Base-by-base conservation (phyloP, 2,329 filamentous ascomycete genomes). In the Scorias spongiosa region DNA sequence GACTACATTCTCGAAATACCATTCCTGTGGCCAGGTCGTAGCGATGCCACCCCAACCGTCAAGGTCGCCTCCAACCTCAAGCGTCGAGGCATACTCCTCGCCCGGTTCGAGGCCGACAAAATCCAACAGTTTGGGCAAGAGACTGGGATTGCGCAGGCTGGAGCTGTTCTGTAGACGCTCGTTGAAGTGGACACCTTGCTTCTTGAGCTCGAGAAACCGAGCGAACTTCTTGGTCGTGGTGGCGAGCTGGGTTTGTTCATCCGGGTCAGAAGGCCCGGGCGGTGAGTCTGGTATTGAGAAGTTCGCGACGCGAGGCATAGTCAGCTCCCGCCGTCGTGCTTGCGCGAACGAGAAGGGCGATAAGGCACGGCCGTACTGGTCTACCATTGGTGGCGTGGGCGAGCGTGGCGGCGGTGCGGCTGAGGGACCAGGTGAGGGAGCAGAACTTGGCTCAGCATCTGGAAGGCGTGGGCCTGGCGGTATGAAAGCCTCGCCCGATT, bases 171-270 rank as follows among this genome's bases (percentile, higher is more conserved):
- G 75, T 8, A 91, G 67, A 48, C 81, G 79, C 53, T 77, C 69
- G 59, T 91, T 88, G 69, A 89, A 89, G 62, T 91, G 84, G 12
- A 79, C 70, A 4, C 80, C 80, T 49, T 80, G 76, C 55, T 76
- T 78, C 65, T 91, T 91, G n/a, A 89, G 70, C 39, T 76, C 70
- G 0, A 89, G 72, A 51, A 91, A 89, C 46, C 78, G 76, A 49
- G 76, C 72, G 52, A 89, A 81, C 54, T 85, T 87, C 51, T 74
- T 71, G 42, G 73, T 79, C 10, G 78, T 56, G 34, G 52, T 54
- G 37, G 62, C 60, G 2, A 60, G 53, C 11, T 44, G 42, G 9
- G 57, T 54, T 15, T 53, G 52, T 42, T 50, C 50, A 49, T 56
- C 55, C 42, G 49, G 53, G 44, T 53, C 56, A 12, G 37, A 63